These are phyloP conservation scores for Neofusicoccum sp. DNA, from an alignment of 2,329 filamentous ascomycete species.

Conservation along the genomic window DNA sequence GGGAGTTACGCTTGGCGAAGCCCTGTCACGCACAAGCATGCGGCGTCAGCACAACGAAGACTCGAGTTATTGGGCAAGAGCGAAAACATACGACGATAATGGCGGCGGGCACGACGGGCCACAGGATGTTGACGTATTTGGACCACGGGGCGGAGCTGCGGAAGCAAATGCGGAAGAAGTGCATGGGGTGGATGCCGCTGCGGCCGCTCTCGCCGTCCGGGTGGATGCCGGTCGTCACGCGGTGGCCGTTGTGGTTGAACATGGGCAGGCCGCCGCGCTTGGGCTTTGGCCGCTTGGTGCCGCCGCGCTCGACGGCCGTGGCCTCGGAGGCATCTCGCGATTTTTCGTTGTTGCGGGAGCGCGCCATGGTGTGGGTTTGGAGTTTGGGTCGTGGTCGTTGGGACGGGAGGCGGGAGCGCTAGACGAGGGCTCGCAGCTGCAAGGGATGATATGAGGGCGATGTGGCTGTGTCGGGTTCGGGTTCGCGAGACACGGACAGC, in stretches of 20 bases:
- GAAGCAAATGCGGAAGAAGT: slow-evolving; percentile 64
- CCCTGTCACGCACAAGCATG: slow-evolving; percentile 33
- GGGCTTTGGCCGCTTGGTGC: slow-evolving; percentile 5
- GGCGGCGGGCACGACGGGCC: slow-evolving; percentile 71
- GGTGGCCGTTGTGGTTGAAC: slow-evolving; percentile 47
- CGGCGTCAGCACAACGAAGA: slow-evolving; percentile 20
- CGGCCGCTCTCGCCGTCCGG: slow-evolving; percentile 67
- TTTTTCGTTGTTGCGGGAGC: slow-evolving; percentile 4
- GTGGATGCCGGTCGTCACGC: slow-evolving; percentile 43
- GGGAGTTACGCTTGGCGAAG: slow-evolving; percentile 54
- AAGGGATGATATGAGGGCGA: neutral
- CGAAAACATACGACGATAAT: slow-evolving; percentile 57
- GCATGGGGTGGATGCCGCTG: slow-evolving; percentile 60
- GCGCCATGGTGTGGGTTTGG: neutral
- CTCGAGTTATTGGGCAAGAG: slow-evolving; percentile 8
- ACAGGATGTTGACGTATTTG: slow-evolving; percentile 66
- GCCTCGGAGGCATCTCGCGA: neutral
- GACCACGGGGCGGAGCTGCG: slow-evolving; percentile 63
- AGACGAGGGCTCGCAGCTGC: slow-evolving; percentile 1
- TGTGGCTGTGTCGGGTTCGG: neutral
- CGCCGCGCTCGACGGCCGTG: slow-evolving; percentile 15
- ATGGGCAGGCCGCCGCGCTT: slow-evolving; percentile 18
- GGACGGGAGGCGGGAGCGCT: neutral
- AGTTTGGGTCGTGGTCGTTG: neutral
- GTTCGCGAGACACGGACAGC: neutral